Evolutionary conservation across 257 asterid genomes (phyloP).

Genomic region (Ocimum tenuiflorum): DNA sequence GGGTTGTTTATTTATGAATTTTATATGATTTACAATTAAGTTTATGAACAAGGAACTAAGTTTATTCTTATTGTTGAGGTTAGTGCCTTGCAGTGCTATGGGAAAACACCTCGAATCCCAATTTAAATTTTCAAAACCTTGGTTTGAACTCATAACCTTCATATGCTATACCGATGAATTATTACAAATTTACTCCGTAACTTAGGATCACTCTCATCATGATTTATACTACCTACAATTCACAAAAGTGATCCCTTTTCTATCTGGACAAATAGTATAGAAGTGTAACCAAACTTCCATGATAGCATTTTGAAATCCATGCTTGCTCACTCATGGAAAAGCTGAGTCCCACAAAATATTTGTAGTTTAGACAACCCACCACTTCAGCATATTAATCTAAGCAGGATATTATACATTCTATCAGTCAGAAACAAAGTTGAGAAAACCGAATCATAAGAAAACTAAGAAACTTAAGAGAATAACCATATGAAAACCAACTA

Average conservation of each 20-base stretch:
- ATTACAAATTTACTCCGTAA: not conserved
- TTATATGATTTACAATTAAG: too few relatives aligned
- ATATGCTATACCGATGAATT: too few relatives aligned
- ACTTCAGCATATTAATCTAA: not conserved
- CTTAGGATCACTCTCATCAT: not conserved
- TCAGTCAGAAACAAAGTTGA: not conserved
- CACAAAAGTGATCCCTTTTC: not conserved
- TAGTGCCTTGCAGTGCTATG: too few relatives aligned
- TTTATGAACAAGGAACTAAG: too few relatives aligned
- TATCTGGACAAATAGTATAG: not conserved
- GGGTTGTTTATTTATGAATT: too few relatives aligned
- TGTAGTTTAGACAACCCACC: not conserved
- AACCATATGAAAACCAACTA: not conserved
- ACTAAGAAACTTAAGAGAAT: not conserved
- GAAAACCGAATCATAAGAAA: not conserved
- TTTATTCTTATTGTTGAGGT: too few relatives aligned
- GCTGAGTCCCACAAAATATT: not conserved
- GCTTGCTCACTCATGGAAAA: conserved; percentile 6
- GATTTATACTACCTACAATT: not conserved
- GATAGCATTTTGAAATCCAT: not conserved
- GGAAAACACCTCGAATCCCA: too few relatives aligned
- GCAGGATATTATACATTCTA: not conserved
- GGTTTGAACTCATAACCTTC: too few relatives aligned
- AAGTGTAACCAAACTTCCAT: not conserved
- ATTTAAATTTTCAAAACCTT: too few relatives aligned